These are phyloP conservation scores for Candida maltosa DNA, from an alignment of 805 yeast species.

Conservation along the genomic window DNA sequence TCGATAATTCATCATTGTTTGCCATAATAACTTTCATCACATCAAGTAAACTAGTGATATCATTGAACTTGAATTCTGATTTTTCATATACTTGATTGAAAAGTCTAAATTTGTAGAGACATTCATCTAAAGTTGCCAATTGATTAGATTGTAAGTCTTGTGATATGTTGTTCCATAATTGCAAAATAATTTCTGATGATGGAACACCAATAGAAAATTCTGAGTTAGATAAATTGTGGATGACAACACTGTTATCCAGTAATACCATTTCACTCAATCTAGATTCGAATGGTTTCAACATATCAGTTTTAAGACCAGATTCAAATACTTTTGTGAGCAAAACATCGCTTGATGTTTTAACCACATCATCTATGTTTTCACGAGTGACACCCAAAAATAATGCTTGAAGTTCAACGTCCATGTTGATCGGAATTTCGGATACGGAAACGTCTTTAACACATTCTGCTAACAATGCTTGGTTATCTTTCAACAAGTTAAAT, in stretches of 20 bases:
- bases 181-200: conserved; percentile 10
- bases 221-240: conserved; percentile 18
- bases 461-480: conserved; percentile 8
- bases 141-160: conserved; percentile 18
- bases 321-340: conserved; percentile 11
- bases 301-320: conserved; percentile 7
- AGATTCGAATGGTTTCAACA: background rate
- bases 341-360: background rate
- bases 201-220: conserved; percentile 10
- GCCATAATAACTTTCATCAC: background rate
- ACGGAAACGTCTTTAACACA: background rate
- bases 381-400: conserved; percentile 4
- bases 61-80: conserved; percentile 6
- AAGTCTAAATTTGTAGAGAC: conserved; percentile 21
- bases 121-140: conserved; percentile 14
- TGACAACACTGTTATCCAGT: conserved; percentile 11
- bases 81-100: conserved; percentile 20
- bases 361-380: background rate
- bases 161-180: conserved; percentile 15
- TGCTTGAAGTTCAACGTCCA: conserved; percentile 3
- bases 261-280: background rate
- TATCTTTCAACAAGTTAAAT: conserved; percentile 15
- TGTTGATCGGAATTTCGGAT: background rate
- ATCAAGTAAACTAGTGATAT: conserved; percentile 1
- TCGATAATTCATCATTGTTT: conserved; percentile 13